Evolutionary conservation across 768 basidiomycete species (phyloP).

Genomic region (Boletus sp.): DNA sequence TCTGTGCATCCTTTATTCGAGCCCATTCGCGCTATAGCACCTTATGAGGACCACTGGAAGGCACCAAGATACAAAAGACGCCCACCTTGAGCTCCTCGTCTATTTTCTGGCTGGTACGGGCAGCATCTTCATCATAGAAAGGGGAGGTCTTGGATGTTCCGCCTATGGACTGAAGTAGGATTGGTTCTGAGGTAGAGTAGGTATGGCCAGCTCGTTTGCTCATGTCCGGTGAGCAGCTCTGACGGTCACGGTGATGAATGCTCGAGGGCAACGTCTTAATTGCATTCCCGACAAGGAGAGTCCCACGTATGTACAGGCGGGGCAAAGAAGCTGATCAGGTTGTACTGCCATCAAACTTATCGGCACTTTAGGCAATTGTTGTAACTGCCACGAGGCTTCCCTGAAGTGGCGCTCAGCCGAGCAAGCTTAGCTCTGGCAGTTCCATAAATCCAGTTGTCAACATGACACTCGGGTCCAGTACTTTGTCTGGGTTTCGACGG

Average conservation of each 20-base stretch:
- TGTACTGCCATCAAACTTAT: conserved; percentile 29
- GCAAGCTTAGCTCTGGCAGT: neutral
- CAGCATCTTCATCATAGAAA: conserved; percentile 44
- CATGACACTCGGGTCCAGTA: neutral
- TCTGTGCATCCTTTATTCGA: conserved; percentile 44
- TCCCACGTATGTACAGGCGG: conserved; percentile 38
- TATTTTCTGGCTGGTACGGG: conserved; percentile 48
- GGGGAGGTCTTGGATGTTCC: conserved; percentile 31
- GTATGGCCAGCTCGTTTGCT: conserved; percentile 28
- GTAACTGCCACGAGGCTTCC: conserved; percentile 14
- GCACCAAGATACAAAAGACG: neutral
- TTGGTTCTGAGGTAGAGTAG: conserved; percentile 32
- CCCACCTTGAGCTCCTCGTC: conserved; percentile 56
- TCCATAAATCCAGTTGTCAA: neutral
- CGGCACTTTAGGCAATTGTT: conserved; percentile 17
- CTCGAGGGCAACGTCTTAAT: conserved; percentile 26
- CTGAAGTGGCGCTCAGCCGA: conserved; percentile 16
- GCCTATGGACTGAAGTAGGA: conserved; percentile 32
- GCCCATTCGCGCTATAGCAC: conserved; percentile 46
- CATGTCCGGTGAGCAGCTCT: conserved; percentile 22
- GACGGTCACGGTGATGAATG: conserved; percentile 17
- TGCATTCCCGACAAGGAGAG: conserved; percentile 30
- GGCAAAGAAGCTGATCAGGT: conserved; percentile 35
- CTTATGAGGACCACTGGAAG: conserved; percentile 2
- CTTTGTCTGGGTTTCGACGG: neutral